Percentiles rank a stretch among this genome's conserved stretches.
These are phyloP conservation scores for Eutypella sp. DNA, from an alignment of 2,329 filamentous ascomycete genomes.

Conservation along the genomic window DNA sequence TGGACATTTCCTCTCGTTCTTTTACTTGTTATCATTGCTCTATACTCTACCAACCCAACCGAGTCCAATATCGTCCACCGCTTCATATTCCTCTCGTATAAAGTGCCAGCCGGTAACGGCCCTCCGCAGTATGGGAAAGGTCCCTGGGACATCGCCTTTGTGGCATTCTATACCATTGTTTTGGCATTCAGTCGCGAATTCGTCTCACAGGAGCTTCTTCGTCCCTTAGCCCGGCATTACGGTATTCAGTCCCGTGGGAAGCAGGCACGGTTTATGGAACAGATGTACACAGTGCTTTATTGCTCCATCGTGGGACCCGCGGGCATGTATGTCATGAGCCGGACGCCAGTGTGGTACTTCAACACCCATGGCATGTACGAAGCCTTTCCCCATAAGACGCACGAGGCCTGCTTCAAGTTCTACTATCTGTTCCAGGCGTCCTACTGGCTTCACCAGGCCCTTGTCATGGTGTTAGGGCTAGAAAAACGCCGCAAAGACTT, in stretches of 20 bases:
- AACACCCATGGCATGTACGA: conserved; percentile 69
- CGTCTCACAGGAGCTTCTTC: conserved; percentile 65
- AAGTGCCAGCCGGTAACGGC: conserved; percentile 41
- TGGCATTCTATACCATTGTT: conserved; percentile 66
- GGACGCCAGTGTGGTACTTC: conserved; percentile 70
- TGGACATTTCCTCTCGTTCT: conserved; percentile 51
- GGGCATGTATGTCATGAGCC: conserved; percentile 66
- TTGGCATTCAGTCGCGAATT: conserved; percentile 72
- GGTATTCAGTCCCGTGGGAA: conserved; percentile 60
- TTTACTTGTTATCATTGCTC: conserved; percentile 44
- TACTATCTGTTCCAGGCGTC: conserved; percentile 71
- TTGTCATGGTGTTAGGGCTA: conserved; percentile 63
- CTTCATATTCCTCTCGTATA: conserved; percentile 68
- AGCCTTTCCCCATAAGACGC: conserved; percentile 61
- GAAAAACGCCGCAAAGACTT: conserved; percentile 73
- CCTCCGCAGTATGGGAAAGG: conserved; percentile 66
- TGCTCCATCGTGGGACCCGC: conserved; percentile 62
- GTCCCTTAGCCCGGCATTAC: conserved; percentile 53
- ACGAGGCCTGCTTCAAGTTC: conserved; percentile 63
- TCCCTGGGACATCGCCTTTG: conserved; percentile 61
- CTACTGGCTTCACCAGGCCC: conserved; percentile 70
- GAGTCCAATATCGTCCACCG: conserved; percentile 59
- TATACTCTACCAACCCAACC: conserved; percentile 59
- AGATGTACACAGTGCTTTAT: conserved; percentile 69
- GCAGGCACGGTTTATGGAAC: conserved; percentile 69